Base-by-base conservation (phyloP, 2,329 filamentous ascomycete species). In the Fusarium sp. region DNA sequence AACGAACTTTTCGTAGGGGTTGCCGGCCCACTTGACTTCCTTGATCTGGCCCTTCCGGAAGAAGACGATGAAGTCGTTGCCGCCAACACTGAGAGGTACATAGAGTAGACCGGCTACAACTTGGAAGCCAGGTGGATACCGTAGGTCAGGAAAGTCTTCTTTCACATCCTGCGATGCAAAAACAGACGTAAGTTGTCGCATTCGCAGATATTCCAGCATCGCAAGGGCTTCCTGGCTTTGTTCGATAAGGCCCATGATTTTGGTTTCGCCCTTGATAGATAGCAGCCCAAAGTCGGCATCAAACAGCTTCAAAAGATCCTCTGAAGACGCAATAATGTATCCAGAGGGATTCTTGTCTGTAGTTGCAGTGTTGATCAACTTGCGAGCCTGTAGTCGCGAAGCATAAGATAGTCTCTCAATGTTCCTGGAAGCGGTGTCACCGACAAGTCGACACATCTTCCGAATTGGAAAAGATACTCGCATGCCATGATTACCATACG, bases 391-490 rank as follows among this genome's bases (percentile, higher is more conserved):
- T 0, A 97, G 83, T 31, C 94, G 88, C 3, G 93, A 95, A 7
- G 94, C 93, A 77, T 97, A 97, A 0, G 94, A 97, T 0, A 97
- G 84, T 36, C 94, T 87, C 79, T 97, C 94, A 41, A 97, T 95
- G 73, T 96, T 97, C 52, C 93, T 86, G 1, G 93, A 97, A 1
- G 94, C 93, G 0, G 91, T 94, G 75, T 97, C 94, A 7, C 94
- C 94, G 5, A 97, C 89, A 8, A 97, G 84, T 9, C 94, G 91
- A 79, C 94, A 97, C 91, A 97, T 95, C 80, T 97, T 97, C 17
- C 94, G 88, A 53, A 97, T 94, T 0, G 94, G 94, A 76, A 97
- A 97, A 0, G 93, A 93, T 0, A 97, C 94, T n/a, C 94, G 88
- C 93, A 96, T 97, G 7, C 94, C 94, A 47, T 87, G 88, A 4